Evolutionary conservation across 2,329 filamentous ascomycete species (phyloP), one percentile per base, ranked within the genome.

Genomic region (Simplicillium sp.): DNA sequence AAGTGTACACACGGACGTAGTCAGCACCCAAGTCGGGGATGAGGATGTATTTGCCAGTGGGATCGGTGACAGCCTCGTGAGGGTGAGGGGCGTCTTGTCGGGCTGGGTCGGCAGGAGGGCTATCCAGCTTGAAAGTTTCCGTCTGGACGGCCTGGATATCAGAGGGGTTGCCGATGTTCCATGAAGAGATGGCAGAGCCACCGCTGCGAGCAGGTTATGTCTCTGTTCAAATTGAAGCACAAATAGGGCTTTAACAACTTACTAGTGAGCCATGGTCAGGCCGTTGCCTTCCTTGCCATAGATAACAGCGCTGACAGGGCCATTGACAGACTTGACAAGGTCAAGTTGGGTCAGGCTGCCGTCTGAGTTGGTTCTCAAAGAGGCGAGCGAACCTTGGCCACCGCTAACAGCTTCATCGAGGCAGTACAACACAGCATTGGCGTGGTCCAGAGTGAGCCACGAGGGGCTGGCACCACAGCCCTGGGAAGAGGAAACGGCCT

Each of bases 11-110:
- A 46, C 74, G 77, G 37, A 85, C 57, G 7, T 76, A 51, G 50
- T 86, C 82, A 42, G 73, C 68, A 33, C 82, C 77, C 5, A 88
- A 67, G 49, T 86, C 82, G 2, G 81, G 80, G 8, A 78, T 70
- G 8, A 84, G 52, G 20, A 84, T 50, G 56, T 73, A 86, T n/a
- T 65, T 52, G 6, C 71, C 73, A 2, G 75, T 81, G 7, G 81
- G 82, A 54, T 86, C 82, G 29, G 81, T 54, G 39, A 82, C 55
- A n/a, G 74, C 70, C 53, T 82, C 62, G 57, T 85, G 81, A 14
- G 80, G 79, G 53, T 82, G 77, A 3, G 80, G 64, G 7, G 68
- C 64, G 34, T 73, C 65, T 57, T 84, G 77, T 39, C 74, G 71
- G 5, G 59, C 54, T 2, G 61, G 54, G 40, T 61, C 54, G 29